Evolutionary conservation across 2,329 filamentous ascomycete species (phyloP).

Genomic region (Ceratocystis smalleyi): DNA sequence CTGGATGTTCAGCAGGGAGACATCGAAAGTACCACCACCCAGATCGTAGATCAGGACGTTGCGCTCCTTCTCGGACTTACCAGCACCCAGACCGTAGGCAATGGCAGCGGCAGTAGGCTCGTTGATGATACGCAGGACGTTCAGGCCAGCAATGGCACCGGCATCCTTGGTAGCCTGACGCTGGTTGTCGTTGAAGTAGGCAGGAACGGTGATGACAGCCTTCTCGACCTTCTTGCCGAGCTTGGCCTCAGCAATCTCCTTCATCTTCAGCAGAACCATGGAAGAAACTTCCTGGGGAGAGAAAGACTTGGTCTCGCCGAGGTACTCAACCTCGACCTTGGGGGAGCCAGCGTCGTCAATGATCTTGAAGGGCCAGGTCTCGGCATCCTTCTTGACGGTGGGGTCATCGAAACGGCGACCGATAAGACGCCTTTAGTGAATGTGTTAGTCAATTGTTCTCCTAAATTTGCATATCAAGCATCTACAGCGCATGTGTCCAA

Average conservation of each 20-base stretch:
- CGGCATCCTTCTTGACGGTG: constrained; percentile 95
- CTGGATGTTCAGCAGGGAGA: constrained; percentile 96
- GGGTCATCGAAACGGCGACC: constrained; percentile 89
- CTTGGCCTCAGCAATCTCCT: constrained; percentile 97
- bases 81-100: constrained; percentile 89
- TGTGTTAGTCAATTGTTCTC: neutral
- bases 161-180: constrained; percentile 98
- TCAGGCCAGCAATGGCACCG: constrained; percentile 90
- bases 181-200: constrained; percentile 99
- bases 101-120: constrained; percentile 97
- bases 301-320: constrained; percentile 88
- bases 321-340: constrained; percentile 87
- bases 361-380: constrained; percentile 99
- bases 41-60: constrained; percentile 99
- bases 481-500: neutral
- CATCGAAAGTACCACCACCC: constrained; percentile 99
- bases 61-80: constrained; percentile 93
- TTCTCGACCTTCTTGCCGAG: constrained; percentile 98
- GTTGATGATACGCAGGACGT: constrained; percentile 99
- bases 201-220: constrained; percentile 95
- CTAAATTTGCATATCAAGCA: neutral
- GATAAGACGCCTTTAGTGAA: constrained; percentile 68
- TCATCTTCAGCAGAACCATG: constrained; percentile 99
- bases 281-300: constrained; percentile 97
- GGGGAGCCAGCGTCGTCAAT: constrained; percentile 77